Evolutionary conservation across 345 rosid genomes (phyloP).

Genomic region (Brassica cretica): DNA sequence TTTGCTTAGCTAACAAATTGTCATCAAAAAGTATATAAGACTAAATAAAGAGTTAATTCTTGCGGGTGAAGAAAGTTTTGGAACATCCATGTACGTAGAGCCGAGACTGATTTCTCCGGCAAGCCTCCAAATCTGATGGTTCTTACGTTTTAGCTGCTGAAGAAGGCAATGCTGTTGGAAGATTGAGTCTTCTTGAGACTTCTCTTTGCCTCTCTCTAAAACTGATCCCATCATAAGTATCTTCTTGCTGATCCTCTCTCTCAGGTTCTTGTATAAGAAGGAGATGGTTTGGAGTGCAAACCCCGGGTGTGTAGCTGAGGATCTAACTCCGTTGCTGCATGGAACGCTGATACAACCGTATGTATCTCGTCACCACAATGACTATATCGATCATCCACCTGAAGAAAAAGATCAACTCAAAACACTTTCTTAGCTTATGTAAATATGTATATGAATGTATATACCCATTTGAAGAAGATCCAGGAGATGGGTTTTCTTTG

Average conservation of each 20-base stretch:
- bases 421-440: neutral
- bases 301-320: conserved; percentile 75
- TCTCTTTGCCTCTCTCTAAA: conserved; percentile 47
- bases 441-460: conserved; percentile 34
- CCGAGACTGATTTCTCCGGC: conserved; percentile 87
- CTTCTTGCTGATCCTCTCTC: conserved; percentile 83
- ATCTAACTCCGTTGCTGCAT: conserved; percentile 87
- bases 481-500: conserved; percentile 64
- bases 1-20: neutral
- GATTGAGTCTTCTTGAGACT: conserved; percentile 48
- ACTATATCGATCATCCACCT: conserved; percentile 86
- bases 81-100: conserved; percentile 95
- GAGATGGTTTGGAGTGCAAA: conserved; percentile 80
- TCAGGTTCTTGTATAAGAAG: conserved; percentile 64
- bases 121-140: conserved; percentile 86
- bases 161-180: conserved; percentile 74
- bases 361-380: conserved; percentile 91
- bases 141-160: conserved; percentile 74
- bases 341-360: conserved; percentile 90
- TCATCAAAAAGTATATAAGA: neutral
- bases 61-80: conserved; percentile 99
- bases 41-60: conserved; percentile 31
- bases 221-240: conserved; percentile 69
- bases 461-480: conserved; percentile 65
- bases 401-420: conserved; percentile 4